These are phyloP conservation scores for Sugiyamaella boreocaroliniensis DNA, from an alignment of 805 yeast genomes.

Conservation along the genomic window DNA sequence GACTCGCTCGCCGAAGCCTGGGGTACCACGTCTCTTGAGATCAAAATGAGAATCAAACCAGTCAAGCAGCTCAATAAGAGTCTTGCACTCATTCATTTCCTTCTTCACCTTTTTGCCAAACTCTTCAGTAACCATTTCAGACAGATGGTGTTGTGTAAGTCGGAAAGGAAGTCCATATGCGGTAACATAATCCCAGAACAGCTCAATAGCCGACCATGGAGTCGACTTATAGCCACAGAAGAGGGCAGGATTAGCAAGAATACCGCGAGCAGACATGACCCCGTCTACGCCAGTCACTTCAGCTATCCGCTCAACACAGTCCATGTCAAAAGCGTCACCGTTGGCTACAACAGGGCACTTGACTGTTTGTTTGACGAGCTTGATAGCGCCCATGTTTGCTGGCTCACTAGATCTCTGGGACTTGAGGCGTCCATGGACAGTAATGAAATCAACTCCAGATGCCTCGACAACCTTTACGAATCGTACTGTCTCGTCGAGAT, in stretches of 20 bases:
- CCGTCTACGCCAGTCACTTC: slow-evolving; percentile 76
- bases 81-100: slow-evolving; percentile 56
- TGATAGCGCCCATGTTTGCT: slow-evolving; percentile 77
- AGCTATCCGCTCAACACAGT: slow-evolving; percentile 60
- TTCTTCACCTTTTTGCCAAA: slow-evolving; percentile 45
- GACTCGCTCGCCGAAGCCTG: slow-evolving; percentile 49
- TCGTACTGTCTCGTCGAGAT: slow-evolving; percentile 61
- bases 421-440: slow-evolving; percentile 89
- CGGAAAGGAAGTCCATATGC: slow-evolving; percentile 81
- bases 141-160: slow-evolving; percentile 77
- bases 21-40: slow-evolving; percentile 59
- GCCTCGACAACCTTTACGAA: slow-evolving; percentile 69
- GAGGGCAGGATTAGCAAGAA: slow-evolving; percentile 77
- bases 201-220: slow-evolving; percentile 89
- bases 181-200: slow-evolving; percentile 69
- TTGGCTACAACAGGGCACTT: slow-evolving; percentile 83
- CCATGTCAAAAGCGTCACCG: slow-evolving; percentile 78
- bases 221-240: slow-evolving; percentile 67
- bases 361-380: slow-evolving; percentile 49
- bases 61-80: slow-evolving; percentile 61
- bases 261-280: slow-evolving; percentile 92
- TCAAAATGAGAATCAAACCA: slow-evolving; percentile 73
- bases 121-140: slow-evolving; percentile 69
- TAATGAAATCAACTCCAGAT: slow-evolving; percentile 89
- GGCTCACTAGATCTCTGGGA: slow-evolving; percentile 80